Evolutionary conservation across 495 filamentous ascomycete species (phyloP).

Genomic region (Mycothermus thermophilus): DNA sequence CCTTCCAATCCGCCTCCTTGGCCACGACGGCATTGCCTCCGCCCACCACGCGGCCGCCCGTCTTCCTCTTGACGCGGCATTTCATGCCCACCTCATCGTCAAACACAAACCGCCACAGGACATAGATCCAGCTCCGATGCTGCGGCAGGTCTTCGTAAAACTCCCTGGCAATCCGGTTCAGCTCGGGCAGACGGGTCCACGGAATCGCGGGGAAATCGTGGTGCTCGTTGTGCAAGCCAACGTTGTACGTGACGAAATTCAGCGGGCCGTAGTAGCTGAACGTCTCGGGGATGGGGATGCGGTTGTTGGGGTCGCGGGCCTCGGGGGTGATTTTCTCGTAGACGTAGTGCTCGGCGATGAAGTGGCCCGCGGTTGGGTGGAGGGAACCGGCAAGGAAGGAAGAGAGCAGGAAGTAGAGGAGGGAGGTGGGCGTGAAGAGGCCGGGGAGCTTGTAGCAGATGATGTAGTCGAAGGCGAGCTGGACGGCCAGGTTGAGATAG

Average conservation of each 20-base stretch:
- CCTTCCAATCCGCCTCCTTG: constrained; percentile 29
- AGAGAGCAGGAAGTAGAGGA: constrained; percentile 70
- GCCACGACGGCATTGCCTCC: constrained; percentile 11
- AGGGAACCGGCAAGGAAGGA: constrained; percentile 88
- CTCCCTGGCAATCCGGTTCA: constrained; percentile 73
- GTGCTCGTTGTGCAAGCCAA: constrained; percentile 95
- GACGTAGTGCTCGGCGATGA: constrained; percentile 99
- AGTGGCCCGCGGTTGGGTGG: constrained; percentile 93
- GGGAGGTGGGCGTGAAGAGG: constrained; percentile 38
- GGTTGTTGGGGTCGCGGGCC: constrained; percentile 45
- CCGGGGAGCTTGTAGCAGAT: constrained; percentile 36
- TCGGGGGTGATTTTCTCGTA: constrained; percentile 54
- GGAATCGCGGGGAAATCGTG: constrained; percentile 97
- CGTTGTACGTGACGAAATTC: constrained; percentile 90
- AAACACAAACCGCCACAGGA: constrained; percentile 89
- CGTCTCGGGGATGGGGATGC: constrained; percentile 69
- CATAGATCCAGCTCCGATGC: constrained; percentile 80
- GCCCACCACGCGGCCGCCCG: constrained; percentile 55
- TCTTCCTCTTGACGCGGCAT: constrained; percentile 83
- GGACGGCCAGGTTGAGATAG: constrained; percentile 59
- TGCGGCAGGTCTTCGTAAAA: constrained; percentile 83
- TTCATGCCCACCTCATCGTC: constrained; percentile 78
- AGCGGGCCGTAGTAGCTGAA: constrained; percentile 93
- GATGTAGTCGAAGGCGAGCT: constrained; percentile 64
- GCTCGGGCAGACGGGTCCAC: constrained; percentile 66